phyloP scores from a whole-genome alignment of 2,329 filamentous ascomycete genomes.

The Phoma herbarum region DNA sequence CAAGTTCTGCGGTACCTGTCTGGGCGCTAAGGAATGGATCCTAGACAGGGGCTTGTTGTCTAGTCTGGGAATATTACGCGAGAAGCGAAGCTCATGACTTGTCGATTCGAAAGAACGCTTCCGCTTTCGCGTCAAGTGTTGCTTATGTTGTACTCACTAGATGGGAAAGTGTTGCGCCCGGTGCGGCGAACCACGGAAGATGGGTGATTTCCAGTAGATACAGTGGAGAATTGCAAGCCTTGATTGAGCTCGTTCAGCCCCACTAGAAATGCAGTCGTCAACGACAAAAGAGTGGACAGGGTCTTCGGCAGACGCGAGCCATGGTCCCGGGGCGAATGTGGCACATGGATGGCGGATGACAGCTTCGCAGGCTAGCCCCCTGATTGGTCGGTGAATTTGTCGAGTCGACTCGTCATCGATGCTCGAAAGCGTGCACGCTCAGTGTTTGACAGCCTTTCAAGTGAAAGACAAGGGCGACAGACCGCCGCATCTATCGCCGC shows the following conservation, averaged over 20 bases:
- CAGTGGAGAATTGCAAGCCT: neutral
- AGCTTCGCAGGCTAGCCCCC: constrained; percentile 8
- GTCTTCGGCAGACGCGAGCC: constrained; percentile 17
- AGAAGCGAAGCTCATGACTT: constrained; percentile 14
- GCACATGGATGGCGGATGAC: constrained; percentile 23
- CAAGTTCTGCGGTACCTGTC: constrained; percentile 32
- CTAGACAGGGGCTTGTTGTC: constrained; percentile 11
- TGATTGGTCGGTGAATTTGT: constrained; percentile 9
- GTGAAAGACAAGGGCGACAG: constrained; percentile 16
- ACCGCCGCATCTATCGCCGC: constrained; percentile 18
- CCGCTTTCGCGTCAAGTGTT: neutral
- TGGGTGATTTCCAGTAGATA: neutral
- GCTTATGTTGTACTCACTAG: neutral
- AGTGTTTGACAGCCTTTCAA: constrained; percentile 19
- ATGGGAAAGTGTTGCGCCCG: neutral
- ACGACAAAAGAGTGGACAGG: constrained; percentile 9
- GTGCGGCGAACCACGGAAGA: neutral
- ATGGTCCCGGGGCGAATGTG: constrained; percentile 17
- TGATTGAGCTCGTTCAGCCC: constrained; percentile 3
- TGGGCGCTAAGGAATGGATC: constrained; percentile 15
- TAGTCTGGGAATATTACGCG: constrained; percentile 24
- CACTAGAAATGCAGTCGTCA: constrained; percentile 23
- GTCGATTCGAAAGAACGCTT: neutral
- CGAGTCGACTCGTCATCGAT: constrained; percentile 24
- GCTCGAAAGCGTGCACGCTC: constrained; percentile 22